Base-by-base conservation (phyloP, 208 protist species). In the Acanthamoeba royreba region DNA sequence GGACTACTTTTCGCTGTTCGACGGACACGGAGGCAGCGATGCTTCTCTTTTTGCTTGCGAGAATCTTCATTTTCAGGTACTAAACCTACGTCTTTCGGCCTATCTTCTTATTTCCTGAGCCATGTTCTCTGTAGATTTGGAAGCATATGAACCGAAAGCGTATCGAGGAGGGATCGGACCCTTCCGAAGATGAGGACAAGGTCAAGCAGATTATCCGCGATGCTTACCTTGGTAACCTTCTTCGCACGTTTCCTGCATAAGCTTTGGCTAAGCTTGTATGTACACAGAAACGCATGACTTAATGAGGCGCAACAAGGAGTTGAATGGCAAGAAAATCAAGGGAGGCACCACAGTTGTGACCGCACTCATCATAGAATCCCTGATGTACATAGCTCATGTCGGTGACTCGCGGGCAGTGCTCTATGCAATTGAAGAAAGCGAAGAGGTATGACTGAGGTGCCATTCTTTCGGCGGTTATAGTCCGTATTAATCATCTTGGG, bases 341-440 rank as follows among this genome's bases (percentile, higher is more conserved):
- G 85, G 95, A 55, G 96, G 96, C 45, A 94, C 95, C 0, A 97
- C 96, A 1, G 96, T 94, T 11, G 77, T 95, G 0, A 40, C 93
- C 1, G 95, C 58, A 1, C 49, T 92, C 31, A 49, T 92, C 58
- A 77, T 81, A 35, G n/a, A 49, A 1, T 94, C 91, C 28, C 81
- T 92, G 42, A 58, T 95, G 0, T 97, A 96, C 72, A 86, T 96
- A 2, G 96, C 95, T 7, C 97, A 97, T 58, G 95, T 95, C 0
- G 96, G 96, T 47, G 96, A 97, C 61, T 92, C 87, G 13, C 63
- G 95, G 31, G 96, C 95, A 3, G 96, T 97, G 15, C n/a, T 97
- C 58, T 92, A 58, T 5, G 92, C 85, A 8, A 47, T 79, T 42
- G 52, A 87, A 13, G 95, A 96, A 58, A 85, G 94, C 47, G 93